phyloP scores from a whole-genome alignment of 495 filamentous ascomycete genomes.

The Neurospora intermedia region DNA sequence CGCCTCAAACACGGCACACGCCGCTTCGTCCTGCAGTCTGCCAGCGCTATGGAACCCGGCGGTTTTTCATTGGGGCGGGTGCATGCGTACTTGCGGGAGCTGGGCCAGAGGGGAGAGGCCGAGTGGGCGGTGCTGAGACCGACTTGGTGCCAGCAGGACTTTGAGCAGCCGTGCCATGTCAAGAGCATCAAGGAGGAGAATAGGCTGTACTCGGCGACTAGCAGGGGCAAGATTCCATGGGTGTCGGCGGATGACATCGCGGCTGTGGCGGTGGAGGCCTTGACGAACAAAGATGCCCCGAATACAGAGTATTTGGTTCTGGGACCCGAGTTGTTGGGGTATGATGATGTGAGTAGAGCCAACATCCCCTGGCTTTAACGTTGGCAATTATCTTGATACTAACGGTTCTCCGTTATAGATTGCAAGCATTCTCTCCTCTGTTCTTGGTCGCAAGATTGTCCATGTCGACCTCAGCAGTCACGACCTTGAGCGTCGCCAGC shows the following conservation, averaged over 20 bases:
- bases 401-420: slow-evolving; percentile 19
- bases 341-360: slow-evolving; percentile 31
- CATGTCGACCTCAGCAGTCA: slow-evolving; percentile 31
- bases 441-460: slow-evolving; percentile 29
- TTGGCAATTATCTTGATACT: background rate
- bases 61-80: slow-evolving; percentile 25
- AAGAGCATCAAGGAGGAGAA: slow-evolving; percentile 29
- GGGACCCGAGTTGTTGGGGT: slow-evolving; percentile 35
- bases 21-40: slow-evolving; percentile 36
- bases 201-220: slow-evolving; percentile 34
- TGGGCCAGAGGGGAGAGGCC: slow-evolving; percentile 26
- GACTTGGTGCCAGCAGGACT: slow-evolving; percentile 36
- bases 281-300: slow-evolving; percentile 29
- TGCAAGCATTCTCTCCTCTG: slow-evolving; percentile 28
- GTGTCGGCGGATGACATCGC: slow-evolving; percentile 40
- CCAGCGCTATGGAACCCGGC: slow-evolving; percentile 23
- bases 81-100: slow-evolving; percentile 27
- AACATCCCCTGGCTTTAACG: background rate
- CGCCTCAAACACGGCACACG: slow-evolving; percentile 19
- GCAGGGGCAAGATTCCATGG: slow-evolving; percentile 35
- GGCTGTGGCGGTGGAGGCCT: slow-evolving; percentile 29
- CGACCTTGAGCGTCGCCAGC: slow-evolving; percentile 17
- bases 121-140: slow-evolving; percentile 34
- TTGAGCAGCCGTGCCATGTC: slow-evolving; percentile 18
- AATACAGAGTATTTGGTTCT: slow-evolving; percentile 36